Percentiles rank a stretch among this genome's conserved stretches.
phyloP scores from a whole-genome alignment of 768 basidiomycete genomes.

The Lactifluus rugatus region DNA sequence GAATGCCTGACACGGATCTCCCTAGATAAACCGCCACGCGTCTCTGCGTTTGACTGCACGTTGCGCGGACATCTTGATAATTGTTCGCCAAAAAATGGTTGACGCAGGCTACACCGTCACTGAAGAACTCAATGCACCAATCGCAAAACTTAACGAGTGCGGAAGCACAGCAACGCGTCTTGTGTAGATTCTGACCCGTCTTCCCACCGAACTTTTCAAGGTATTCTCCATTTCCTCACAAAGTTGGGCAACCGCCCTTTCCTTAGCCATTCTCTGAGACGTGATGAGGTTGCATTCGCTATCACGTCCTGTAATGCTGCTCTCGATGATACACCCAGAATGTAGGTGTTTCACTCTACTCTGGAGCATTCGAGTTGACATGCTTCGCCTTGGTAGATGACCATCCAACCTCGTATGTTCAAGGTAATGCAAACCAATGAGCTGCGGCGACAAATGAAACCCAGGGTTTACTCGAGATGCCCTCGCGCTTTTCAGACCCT shows the following conservation, averaged over 20 bases:
- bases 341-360: slow-evolving; percentile 26
- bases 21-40: slow-evolving; percentile 54
- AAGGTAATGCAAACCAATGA: slow-evolving; percentile 39
- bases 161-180: slow-evolving; percentile 22
- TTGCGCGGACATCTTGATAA: slow-evolving; percentile 58
- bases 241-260: slow-evolving; percentile 61
- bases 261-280: slow-evolving; percentile 66
- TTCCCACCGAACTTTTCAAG: slow-evolving; percentile 32
- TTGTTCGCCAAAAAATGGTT: slow-evolving; percentile 50
- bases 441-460: slow-evolving; percentile 29
- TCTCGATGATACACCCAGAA: slow-evolving; percentile 44
- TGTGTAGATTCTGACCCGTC: neutral
- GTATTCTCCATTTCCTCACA: slow-evolving; percentile 41
- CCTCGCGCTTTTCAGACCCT: slow-evolving; percentile 18
- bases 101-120: slow-evolving; percentile 46
- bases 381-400: slow-evolving; percentile 26
- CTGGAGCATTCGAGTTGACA: neutral
- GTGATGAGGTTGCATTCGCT: slow-evolving; percentile 53
- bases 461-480: slow-evolving; percentile 28
- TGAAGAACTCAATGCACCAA: slow-evolving; percentile 40
- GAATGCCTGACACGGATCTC: neutral
- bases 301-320: slow-evolving; percentile 43
- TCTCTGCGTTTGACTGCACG: slow-evolving; percentile 65
- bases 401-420: slow-evolving; percentile 43
- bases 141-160: slow-evolving; percentile 42